Base-by-base conservation (phyloP, 257 asterid genomes). In the Solanum chiquidenum region DNA sequence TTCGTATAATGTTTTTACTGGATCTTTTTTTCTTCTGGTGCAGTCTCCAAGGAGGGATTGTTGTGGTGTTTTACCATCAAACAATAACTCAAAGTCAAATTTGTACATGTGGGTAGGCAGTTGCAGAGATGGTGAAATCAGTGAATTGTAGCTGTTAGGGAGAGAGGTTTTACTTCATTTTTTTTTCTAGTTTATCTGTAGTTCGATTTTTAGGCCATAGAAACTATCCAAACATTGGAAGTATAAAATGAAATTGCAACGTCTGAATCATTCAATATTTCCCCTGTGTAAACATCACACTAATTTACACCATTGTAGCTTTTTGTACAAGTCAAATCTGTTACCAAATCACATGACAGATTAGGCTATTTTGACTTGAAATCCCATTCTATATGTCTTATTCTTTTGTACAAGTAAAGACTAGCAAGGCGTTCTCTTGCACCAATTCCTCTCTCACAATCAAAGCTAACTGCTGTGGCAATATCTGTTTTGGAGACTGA, bases 21-120 rank as follows among this genome's bases (percentile, higher is more conserved):
- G 35, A 33, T 52, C 21, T 72, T 23, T 9, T 14, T 14, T 40
- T 13, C 21, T 71, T 12, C 25, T 23, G 42, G 20, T 88, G 89
- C 94, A 94, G 98, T 93, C 96, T 20, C 95, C 98, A 76, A 91
- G 98, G 91, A 95, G 98, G 90, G 98, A 97, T 82, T 95, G 98
- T 83, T 94, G 99, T 91, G 93, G 96, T 91, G 91, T 93, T 62
- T 85, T 94, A 91, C 96, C 98, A 82, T 93, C 98, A 31, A 91
- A 90, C 35, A 91, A 91, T 91, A 89, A n/a, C 4, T 62, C 94
- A 2, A 86, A 72, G 5, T 29, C 86, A 73, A 90, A 90, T 85
- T 44, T 95, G 92, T 94, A 93, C 89, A 55, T 97, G 83, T 93
- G 96, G 96, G 96, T 97, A 58, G 98, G 94, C 25, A 93, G 90